phyloP scores from a whole-genome alignment of 805 yeast species.

The Saccharomyces kudriavzevii region DNA sequence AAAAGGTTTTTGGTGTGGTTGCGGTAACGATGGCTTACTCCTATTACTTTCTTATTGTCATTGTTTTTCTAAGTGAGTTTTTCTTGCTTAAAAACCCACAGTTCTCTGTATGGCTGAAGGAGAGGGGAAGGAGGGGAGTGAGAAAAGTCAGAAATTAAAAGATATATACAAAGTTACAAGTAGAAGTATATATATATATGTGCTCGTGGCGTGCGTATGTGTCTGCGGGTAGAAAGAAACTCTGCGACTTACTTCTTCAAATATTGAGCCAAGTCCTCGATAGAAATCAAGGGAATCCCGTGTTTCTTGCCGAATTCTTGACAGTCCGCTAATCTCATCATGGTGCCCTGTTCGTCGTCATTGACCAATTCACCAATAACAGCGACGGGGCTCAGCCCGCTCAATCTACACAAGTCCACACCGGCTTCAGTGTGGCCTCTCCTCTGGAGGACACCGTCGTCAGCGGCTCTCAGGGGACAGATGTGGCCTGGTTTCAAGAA shows the following conservation, averaged over 20 bases:
- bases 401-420: conserved; percentile 71
- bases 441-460: conserved; percentile 73
- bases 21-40: background rate
- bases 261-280: conserved; percentile 61
- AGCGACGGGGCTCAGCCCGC: conserved; percentile 77
- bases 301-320: conserved; percentile 53
- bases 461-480: conserved; percentile 83
- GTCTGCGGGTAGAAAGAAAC: too few relatives aligned
- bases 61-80: background rate
- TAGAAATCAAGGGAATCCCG: conserved; percentile 64
- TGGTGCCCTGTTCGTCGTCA: conserved; percentile 77
- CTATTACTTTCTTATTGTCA: background rate
- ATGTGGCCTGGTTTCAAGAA: conserved; percentile 92
- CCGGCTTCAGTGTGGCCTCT: conserved; percentile 97
- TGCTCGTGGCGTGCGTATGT: background rate
- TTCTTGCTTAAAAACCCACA: background rate
- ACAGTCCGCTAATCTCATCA: conserved; percentile 92
- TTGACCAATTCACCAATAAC: conserved; percentile 90
- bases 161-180: background rate
- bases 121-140: background rate
- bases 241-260: conserved; percentile 22
- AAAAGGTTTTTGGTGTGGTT: background rate
- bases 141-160: background rate
- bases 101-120: background rate
- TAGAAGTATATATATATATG: background rate